phyloP scores from a whole-genome alignment of 805 yeast species.

The Candida khao-thaluensis region DNA sequence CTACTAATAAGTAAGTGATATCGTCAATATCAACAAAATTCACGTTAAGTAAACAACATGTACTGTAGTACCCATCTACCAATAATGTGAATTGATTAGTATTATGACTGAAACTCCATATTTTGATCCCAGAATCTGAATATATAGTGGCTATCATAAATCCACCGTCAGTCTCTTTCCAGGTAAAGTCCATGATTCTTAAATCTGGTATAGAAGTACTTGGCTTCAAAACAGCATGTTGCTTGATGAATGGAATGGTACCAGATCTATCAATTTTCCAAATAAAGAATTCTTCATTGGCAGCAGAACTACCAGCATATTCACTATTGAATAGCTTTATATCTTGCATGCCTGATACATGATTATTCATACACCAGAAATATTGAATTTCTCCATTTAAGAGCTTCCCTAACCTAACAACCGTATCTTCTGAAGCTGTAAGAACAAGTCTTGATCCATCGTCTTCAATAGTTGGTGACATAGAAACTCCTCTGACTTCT shows the following conservation, averaged over 20 bases:
- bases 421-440: constrained; percentile 89
- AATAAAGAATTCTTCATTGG: constrained; percentile 82
- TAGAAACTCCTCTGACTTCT: constrained; percentile 75
- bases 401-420: constrained; percentile 56
- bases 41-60: constrained; percentile 74
- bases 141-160: constrained; percentile 68
- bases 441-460: constrained; percentile 48
- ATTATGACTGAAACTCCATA: constrained; percentile 53
- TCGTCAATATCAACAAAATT: constrained; percentile 38
- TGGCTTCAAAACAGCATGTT: constrained; percentile 56
- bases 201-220: constrained; percentile 68
- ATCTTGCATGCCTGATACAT: constrained; percentile 85
- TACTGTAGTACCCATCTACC: constrained; percentile 53
- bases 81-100: constrained; percentile 43
- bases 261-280: constrained; percentile 59
- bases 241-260: constrained; percentile 45
- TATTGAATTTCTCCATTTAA: constrained; percentile 30
- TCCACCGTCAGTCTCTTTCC: constrained; percentile 43
- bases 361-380: constrained; percentile 68
- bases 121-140: constrained; percentile 75
- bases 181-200: constrained; percentile 83
- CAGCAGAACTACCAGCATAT: constrained; percentile 55
- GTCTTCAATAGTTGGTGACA: constrained; percentile 35
- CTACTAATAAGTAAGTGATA: constrained; percentile 44
- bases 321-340: constrained; percentile 58